A percentile compares a stretch with the other conserved stretches of the same genome.
These are phyloP conservation scores for Cardamine occulta DNA, from an alignment of 345 rosid species.

Conservation along the genomic window DNA sequence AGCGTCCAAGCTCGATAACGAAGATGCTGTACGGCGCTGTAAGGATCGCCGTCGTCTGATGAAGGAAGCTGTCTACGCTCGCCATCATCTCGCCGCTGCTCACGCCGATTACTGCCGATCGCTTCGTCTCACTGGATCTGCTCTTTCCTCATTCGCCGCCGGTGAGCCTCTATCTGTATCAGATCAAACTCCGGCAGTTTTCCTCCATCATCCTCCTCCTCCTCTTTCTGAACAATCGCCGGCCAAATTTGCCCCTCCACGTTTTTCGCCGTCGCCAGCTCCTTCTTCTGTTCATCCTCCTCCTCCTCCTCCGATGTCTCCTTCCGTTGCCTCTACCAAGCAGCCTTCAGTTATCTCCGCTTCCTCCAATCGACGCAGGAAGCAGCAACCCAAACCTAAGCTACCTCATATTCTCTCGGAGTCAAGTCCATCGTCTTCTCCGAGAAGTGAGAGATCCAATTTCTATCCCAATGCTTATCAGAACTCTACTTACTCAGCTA, in stretches of 20 bases:
- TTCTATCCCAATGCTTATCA: constrained; percentile 72
- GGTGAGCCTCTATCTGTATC: constrained; percentile 84
- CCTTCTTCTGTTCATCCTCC: constrained; percentile 36
- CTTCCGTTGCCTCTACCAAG: constrained; percentile 53
- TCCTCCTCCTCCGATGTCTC: constrained; percentile 52
- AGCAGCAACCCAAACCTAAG: constrained; percentile 45
- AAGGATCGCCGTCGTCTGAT: constrained; percentile 93
- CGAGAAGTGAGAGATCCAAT: constrained; percentile 56
- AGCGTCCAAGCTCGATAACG: constrained; percentile 89
- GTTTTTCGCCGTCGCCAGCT: constrained; percentile 51
- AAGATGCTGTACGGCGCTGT: constrained; percentile 87
- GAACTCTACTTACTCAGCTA: constrained; percentile 66
- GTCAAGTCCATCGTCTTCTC: constrained; percentile 65
- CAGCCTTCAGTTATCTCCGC: constrained; percentile 56
- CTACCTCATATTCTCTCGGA: constrained; percentile 89
- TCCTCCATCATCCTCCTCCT: constrained; percentile 57
- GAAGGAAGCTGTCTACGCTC: constrained; percentile 82
- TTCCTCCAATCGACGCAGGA: constrained; percentile 46
- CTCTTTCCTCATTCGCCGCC: constrained; percentile 77
- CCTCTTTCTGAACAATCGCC: constrained; percentile 31
- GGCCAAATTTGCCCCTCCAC: constrained; percentile 41
- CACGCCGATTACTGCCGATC: constrained; percentile 93
- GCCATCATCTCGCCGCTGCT: constrained; percentile 85
- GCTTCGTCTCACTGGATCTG: constrained; percentile 82
- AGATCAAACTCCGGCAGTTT: constrained; percentile 78